Evolutionary conservation across 352 stramenopile genomes (phyloP).

Genomic region (Phytophthora multivora): DNA sequence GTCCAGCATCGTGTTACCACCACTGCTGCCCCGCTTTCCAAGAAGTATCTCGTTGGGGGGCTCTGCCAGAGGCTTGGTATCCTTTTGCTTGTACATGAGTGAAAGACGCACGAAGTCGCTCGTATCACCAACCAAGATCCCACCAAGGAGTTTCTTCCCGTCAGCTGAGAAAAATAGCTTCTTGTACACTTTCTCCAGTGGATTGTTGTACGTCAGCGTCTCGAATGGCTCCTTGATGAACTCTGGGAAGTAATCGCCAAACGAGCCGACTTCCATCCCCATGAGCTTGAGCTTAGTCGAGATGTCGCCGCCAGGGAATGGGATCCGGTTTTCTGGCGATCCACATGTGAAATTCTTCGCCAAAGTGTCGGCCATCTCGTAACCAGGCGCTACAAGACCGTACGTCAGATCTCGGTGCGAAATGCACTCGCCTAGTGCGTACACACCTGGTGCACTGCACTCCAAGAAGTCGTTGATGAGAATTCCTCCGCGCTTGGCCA

Average conservation of each 20-base stretch:
- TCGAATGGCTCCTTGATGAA: slow-evolving; percentile 71
- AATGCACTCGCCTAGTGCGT: slow-evolving; percentile 91
- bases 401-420: slow-evolving; percentile 93
- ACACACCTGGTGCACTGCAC: slow-evolving; percentile 78
- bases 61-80: slow-evolving; percentile 57
- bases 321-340: slow-evolving; percentile 31
- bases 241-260: slow-evolving; percentile 85
- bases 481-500: slow-evolving; percentile 88
- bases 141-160: slow-evolving; percentile 74
- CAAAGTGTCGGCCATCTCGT: slow-evolving; percentile 90
- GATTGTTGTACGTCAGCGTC: slow-evolving; percentile 91
- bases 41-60: slow-evolving; percentile 63
- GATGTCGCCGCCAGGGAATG: slow-evolving; percentile 88
- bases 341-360: slow-evolving; percentile 75
- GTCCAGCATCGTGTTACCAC: slow-evolving; percentile 47
- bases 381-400: slow-evolving; percentile 92
- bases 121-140: slow-evolving; percentile 93
- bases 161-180: slow-evolving; percentile 93
- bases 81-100: slow-evolving; percentile 59
- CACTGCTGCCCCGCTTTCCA: slow-evolving; percentile 41
- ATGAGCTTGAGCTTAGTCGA: slow-evolving; percentile 95
- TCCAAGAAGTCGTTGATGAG: slow-evolving; percentile 88
- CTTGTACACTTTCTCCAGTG: slow-evolving; percentile 88
- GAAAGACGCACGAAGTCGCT: slow-evolving; percentile 86
- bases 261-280: slow-evolving; percentile 92